Conservation (phyloP, 1,284 basidiomycete species). For the Mrakiaceae sp. region DNA sequence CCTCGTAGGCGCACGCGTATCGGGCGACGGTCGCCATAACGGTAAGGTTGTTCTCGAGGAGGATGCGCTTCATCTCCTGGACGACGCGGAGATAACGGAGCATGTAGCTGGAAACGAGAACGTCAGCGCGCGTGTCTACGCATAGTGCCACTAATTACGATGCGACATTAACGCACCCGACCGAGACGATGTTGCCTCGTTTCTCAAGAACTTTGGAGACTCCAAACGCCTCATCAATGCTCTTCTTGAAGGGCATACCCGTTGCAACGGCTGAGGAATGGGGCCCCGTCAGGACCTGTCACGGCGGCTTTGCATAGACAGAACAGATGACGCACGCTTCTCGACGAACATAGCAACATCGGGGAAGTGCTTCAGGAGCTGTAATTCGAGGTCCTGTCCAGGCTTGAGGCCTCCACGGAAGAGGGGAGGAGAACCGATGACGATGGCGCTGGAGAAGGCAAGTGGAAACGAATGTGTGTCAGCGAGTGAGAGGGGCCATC, state of each 20-base stretch:
- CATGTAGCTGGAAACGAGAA: conserved; percentile 46
- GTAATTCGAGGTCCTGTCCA: conserved; percentile 79
- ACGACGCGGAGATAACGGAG: conserved; percentile 86
- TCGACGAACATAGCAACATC: conserved; percentile 86
- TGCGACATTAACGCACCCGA: conserved; percentile 44
- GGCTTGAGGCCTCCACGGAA: conserved; percentile 70
- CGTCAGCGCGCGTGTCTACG: not conserved
- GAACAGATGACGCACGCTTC: conserved; percentile 39
- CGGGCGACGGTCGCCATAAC: conserved; percentile 95
- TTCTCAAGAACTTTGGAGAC: conserved; percentile 58
- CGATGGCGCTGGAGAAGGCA: conserved; percentile 47
- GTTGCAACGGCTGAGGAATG: not conserved
- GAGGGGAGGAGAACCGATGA: conserved; percentile 86
- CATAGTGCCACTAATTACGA: too few relatives aligned
- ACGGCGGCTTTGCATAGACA: not conserved
- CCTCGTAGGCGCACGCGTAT: conserved; percentile 82
- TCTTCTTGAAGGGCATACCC: conserved; percentile 26
- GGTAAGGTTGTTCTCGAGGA: conserved; percentile 86
- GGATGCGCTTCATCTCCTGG: conserved; percentile 95
- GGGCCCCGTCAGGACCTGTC: not conserved
- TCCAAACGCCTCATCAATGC: conserved; percentile 41
- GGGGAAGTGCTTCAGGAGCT: conserved; percentile 82
- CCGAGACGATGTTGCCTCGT: conserved; percentile 67
- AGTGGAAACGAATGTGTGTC: not conserved
- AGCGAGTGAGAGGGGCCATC: too few relatives aligned